Evolutionary conservation across 805 yeast species (phyloP).

Genomic region (Kregervanrija fluxuum): DNA sequence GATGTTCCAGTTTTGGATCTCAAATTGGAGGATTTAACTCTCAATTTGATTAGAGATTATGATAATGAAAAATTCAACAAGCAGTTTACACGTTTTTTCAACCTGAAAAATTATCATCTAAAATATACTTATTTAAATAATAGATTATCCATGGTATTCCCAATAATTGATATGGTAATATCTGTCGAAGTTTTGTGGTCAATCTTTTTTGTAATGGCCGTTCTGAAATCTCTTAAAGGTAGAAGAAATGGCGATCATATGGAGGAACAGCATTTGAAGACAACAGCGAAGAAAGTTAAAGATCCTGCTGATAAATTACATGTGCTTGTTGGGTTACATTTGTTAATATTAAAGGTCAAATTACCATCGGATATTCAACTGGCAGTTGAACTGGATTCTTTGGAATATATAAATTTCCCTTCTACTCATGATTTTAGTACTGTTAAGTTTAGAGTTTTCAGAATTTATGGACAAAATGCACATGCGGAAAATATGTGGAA

Average conservation of each 20-base stretch:
- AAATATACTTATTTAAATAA: constrained; percentile 12
- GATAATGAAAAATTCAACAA: constrained; percentile 8
- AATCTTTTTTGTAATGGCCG: constrained; percentile 18
- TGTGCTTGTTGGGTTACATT: constrained; percentile 16
- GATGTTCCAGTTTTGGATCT: constrained; percentile 9
- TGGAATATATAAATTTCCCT: constrained; percentile 15
- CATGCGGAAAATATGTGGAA: constrained; percentile 22
- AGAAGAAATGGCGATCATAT: background rate
- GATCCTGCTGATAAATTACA: constrained; percentile 2
- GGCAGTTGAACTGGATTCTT: constrained; percentile 23
- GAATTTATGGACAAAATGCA: constrained; percentile 25
- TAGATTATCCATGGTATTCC: constrained; percentile 17
- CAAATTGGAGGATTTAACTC: constrained; percentile 5
- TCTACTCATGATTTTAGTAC: constrained; percentile 8
- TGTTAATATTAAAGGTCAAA: constrained; percentile 17
- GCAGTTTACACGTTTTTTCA: constrained; percentile 8
- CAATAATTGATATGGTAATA: constrained; percentile 19
- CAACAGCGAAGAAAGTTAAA: background rate
- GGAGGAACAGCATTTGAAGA: background rate
- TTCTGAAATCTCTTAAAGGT: constrained; percentile 5
- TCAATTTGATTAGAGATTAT: constrained; percentile 18
- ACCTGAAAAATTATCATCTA: constrained; percentile 7
- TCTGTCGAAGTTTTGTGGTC: constrained; percentile 29
- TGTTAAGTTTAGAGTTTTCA: constrained; percentile 18
- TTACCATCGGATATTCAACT: constrained; percentile 24